These are phyloP conservation scores for Microdochium trichocladiopsis DNA, from an alignment of 2,329 filamentous ascomycete genomes.

Conservation along the genomic window DNA sequence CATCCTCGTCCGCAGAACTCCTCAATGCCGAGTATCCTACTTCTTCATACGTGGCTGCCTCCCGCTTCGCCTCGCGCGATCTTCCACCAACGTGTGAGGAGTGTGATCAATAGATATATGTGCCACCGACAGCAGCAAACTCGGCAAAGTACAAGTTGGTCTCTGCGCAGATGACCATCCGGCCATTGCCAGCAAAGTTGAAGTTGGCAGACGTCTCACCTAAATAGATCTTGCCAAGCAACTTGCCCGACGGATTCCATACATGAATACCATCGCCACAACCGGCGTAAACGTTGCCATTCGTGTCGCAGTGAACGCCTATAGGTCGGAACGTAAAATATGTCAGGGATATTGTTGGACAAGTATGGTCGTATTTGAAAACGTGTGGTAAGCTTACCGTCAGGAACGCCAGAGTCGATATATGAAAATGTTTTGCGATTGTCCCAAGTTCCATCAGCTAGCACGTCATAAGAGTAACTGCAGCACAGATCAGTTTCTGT, in stretches of 20 bases:
- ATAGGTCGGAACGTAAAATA: neutral
- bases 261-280: conserved; percentile 44
- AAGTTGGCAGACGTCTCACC: conserved; percentile 39
- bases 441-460: conserved; percentile 35
- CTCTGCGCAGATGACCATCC: conserved; percentile 34
- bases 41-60: too few species aligned
- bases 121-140: conserved; percentile 15
- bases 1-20: too few species aligned
- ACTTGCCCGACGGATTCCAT: conserved; percentile 37
- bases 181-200: conserved; percentile 34
- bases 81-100: too few species aligned
- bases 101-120: conserved; percentile 6
- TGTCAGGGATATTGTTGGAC: neutral
- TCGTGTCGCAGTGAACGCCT: conserved; percentile 47
- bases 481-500: conserved; percentile 14
- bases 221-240: conserved; percentile 50
- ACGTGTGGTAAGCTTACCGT: conserved; percentile 34
- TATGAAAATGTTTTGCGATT: conserved; percentile 51
- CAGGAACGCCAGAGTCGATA: conserved; percentile 44
- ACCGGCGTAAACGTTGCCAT: conserved; percentile 48
- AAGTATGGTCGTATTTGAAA: neutral
- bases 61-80: too few species aligned
- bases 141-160: conserved; percentile 31
- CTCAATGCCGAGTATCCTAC: too few species aligned
- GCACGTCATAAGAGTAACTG: conserved; percentile 39